These are phyloP conservation scores for Calamus simplicifolius DNA, from an alignment of 176 grass and related monocot species.

Conservation along the genomic window DNA sequence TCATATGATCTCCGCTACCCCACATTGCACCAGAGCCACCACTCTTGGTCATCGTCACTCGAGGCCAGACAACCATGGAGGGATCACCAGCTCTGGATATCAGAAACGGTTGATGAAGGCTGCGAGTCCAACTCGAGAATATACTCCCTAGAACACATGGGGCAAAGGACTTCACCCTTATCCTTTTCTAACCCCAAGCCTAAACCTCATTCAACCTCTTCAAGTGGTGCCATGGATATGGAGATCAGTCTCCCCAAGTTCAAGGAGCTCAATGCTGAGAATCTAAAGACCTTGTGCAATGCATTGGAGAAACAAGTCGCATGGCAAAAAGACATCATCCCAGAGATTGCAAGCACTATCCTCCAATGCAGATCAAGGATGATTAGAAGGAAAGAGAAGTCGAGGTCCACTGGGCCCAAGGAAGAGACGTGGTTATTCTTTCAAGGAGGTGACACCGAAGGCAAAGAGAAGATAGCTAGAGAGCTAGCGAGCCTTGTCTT, in stretches of 20 bases:
- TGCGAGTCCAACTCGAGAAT: neutral
- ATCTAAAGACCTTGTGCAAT: conserved; percentile 63
- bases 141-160: neutral
- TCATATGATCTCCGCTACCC: conserved; percentile 23
- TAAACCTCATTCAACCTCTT: conserved; percentile 34
- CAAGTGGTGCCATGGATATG: conserved; percentile 6
- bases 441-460: conserved; percentile 50
- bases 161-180: neutral
- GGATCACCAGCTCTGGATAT: conserved; percentile 11
- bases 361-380: conserved; percentile 72
- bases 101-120: neutral
- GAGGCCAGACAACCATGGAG: conserved; percentile 24
- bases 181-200: conserved; percentile 19
- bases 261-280: conserved; percentile 75
- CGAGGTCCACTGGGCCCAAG: conserved; percentile 8
- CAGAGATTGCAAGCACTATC: conserved; percentile 57
- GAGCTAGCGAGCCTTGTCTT: conserved; percentile 70
- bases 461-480: conserved; percentile 54
- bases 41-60: conserved; percentile 26
- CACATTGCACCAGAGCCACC: conserved; percentile 11
- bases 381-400: conserved; percentile 33
- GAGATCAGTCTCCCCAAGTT: conserved; percentile 42
- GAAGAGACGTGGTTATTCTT: conserved; percentile 73
- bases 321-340: conserved; percentile 27
- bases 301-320: conserved; percentile 44